Base-by-base conservation (phyloP, 2,329 filamentous ascomycete species). In the Ophiostoma tasmaniense region DNA sequence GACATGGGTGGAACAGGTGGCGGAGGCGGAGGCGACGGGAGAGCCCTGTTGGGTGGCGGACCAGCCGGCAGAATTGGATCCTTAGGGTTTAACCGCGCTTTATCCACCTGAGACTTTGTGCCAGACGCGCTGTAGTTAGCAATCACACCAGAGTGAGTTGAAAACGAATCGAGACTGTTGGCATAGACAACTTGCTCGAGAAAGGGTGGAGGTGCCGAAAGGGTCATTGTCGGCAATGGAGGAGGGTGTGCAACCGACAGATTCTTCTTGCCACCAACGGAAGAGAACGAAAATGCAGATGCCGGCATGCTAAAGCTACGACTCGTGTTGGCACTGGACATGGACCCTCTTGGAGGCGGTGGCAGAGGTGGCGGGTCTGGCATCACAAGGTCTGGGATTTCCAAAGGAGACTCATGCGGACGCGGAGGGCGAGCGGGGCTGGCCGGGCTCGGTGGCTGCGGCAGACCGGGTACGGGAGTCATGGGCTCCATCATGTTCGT, bases 1-100 rank as follows among this genome's bases (percentile, higher is more conserved):
- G 64, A 65, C 64, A 65, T 65, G 35, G 64, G 64, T 11, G 64
- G 64, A 37, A 65, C 64, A 5, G 76, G 74, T 6, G 76, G 74
- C 0, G 74, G 71, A 3, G 74, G 71, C 0, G 77, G 77, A 6
- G 76, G 75, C 1, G 73, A 72, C 0, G 81, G 81, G 2, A 84
- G 77, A 2, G 80, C 80, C n/a, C 78, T 76, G 5, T 72, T 80
- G 0, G 83, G 82, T 0, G 82, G 81, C 0, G 83, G 81, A 0
- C 81, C 80, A 3, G 72, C 33, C 1, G 25, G 79, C 75, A 65
- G 45, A 20, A 64, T 35, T 6, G 67, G 14, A 22, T 39, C 69
- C 20, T 52, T 42, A 1, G 33, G 33, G 52, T 39, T 59, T 33
- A 52, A 25, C 20, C 30, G 33, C 8, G 33, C 22, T 30, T 61